Conservation (phyloP, 768 basidiomycete genomes). For the Dioszegia crocea region DNA sequence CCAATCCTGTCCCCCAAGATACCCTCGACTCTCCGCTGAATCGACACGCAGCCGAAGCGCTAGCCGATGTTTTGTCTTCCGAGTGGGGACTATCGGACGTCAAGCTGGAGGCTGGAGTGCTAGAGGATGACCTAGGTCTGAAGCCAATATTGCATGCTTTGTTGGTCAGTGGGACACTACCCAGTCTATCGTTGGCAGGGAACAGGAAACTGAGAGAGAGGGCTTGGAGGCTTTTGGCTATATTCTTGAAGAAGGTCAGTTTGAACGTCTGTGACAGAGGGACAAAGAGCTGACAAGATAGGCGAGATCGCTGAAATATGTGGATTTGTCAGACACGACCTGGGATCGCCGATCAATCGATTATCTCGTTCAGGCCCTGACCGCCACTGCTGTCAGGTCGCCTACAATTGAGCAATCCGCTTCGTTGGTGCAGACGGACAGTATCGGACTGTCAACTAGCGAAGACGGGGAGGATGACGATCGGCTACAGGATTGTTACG, state of each 20-base stretch:
- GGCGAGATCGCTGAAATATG: conserved; percentile 73
- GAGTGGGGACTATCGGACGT: conserved; percentile 90
- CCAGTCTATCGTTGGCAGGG: conserved; percentile 78
- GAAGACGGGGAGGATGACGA: conserved; percentile 9
- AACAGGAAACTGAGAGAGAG: conserved; percentile 72
- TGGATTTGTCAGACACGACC: conserved; percentile 81
- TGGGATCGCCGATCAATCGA: conserved; percentile 83
- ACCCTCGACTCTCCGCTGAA: conserved; percentile 58
- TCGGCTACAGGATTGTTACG: conserved; percentile 14
- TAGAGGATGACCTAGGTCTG: conserved; percentile 71
- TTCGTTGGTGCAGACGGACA: background rate
- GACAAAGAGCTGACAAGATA: conserved; percentile 44
- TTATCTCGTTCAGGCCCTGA: conserved; percentile 67
- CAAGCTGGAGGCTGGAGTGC: conserved; percentile 76
- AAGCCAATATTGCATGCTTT: conserved; percentile 88
- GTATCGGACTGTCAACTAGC: background rate
- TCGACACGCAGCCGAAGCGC: conserved; percentile 64
- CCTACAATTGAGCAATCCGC: conserved; percentile 3
- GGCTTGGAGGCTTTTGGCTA: conserved; percentile 74
- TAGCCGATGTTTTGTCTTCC: conserved; percentile 85
- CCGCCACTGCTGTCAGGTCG: conserved; percentile 40
- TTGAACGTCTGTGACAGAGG: background rate
- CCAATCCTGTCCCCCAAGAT: conserved; percentile 65
- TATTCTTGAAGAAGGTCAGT: conserved; percentile 69
- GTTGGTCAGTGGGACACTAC: conserved; percentile 73